Evolutionary conservation across 2,329 filamentous ascomycete genomes (phyloP).

Genomic region (Colletotrichum tropicale): DNA sequence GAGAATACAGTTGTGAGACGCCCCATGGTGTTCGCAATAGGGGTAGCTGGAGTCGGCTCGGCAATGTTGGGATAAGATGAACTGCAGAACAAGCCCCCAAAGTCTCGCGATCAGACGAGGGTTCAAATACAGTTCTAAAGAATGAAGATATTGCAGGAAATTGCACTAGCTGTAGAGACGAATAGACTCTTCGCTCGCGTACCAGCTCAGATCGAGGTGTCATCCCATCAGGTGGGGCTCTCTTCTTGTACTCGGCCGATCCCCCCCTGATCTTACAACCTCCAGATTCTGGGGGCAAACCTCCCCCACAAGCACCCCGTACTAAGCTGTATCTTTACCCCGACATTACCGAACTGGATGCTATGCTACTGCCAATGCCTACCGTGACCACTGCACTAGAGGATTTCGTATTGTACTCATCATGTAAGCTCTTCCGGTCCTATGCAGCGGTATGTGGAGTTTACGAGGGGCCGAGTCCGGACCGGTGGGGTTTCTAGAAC

Average conservation of each 20-base stretch:
- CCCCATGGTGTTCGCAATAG: slow-evolving; percentile 17
- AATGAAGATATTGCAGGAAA: background rate
- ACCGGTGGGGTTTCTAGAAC: background rate
- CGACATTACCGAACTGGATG: background rate
- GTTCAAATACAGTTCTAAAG: background rate
- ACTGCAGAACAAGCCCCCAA: background rate
- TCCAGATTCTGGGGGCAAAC: background rate
- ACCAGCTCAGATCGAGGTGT: background rate
- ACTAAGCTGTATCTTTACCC: slow-evolving; percentile 2
- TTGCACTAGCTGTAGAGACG: background rate
- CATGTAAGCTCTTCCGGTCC: background rate
- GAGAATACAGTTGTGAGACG: slow-evolving; percentile 15
- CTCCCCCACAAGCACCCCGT: background rate
- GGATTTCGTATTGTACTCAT: background rate
- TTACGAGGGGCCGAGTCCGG: background rate
- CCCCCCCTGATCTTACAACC: background rate
- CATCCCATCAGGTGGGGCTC: slow-evolving; percentile 4
- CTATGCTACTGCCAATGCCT: background rate
- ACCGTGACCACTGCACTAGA: background rate
- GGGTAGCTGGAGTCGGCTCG: background rate
- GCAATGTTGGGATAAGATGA: background rate
- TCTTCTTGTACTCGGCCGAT: background rate
- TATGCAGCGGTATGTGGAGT: background rate
- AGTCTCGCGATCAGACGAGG: background rate
- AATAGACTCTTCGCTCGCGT: background rate